A percentile compares a stretch with the other conserved stretches of the same genome.
phyloP scores from a whole-genome alignment of 345 rosid genomes.

The Acer yangbiense region DNA sequence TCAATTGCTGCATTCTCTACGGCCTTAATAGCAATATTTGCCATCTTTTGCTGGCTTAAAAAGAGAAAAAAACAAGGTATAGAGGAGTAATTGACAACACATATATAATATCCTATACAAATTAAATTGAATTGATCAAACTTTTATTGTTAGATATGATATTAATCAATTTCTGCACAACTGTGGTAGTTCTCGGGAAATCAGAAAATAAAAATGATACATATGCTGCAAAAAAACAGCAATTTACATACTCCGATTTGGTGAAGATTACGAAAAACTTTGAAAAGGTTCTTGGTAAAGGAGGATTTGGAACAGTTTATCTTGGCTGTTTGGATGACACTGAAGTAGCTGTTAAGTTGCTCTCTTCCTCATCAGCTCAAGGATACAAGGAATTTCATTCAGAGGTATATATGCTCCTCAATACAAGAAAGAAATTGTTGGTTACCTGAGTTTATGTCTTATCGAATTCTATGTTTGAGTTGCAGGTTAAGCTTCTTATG shows the following conservation, averaged over 20 bases:
- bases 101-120: too few relatives aligned
- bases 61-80: constrained; percentile 31
- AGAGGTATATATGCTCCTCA: constrained; percentile 14
- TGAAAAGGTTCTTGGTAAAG: constrained; percentile 24
- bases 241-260: constrained; percentile 22
- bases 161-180: too few relatives aligned
- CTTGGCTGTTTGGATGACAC: constrained; percentile 24
- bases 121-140: too few relatives aligned
- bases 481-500: constrained; percentile 10
- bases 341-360: constrained; percentile 34
- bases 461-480: too few relatives aligned
- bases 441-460: too few relatives aligned
- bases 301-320: constrained; percentile 36
- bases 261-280: constrained; percentile 29
- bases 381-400: constrained; percentile 23
- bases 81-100: too few relatives aligned
- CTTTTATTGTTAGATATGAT: neutral
- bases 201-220: neutral
- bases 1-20: constrained; percentile 27
- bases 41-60: constrained; percentile 21
- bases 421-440: too few relatives aligned
- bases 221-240: constrained; percentile 25
- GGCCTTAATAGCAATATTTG: constrained; percentile 19
- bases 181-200: neutral
- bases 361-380: constrained; percentile 22